Base-by-base conservation (phyloP, 75 land plant genomes). In the Cunninghamia lanceolata region DNA sequence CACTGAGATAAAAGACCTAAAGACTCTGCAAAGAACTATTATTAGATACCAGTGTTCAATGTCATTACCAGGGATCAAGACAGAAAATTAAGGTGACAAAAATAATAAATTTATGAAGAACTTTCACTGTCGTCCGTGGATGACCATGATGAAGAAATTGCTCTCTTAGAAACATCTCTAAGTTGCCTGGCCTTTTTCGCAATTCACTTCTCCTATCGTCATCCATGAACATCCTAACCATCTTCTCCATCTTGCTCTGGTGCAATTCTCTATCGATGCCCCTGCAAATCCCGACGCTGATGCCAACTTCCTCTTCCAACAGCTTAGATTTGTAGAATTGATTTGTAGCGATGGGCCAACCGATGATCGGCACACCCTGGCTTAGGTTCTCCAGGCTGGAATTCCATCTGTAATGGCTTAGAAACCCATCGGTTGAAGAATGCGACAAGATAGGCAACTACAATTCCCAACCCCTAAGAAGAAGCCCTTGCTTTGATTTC, bases 331-430 rank as follows among this genome's bases (percentile, higher is more conserved):
- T 93, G 82, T 2, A 54, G 40, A 84, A 89, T 36, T 88, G 85
- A 16, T 89, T 88, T 1, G 77, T 80, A 38, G 36, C 28, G 70
- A 86, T 53, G 25, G 90, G 90, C 90, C 90, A 89, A 2, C 52
- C 83, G 32, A 89, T 84, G 17, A 89, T 45, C 19, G 90, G 90
- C 76, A 87, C 90, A 16, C 90, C 90, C 14, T 4, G 10, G 56
- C 68, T 84, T 28, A 89, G n/a, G 86, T 84, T 87, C 83, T 89
- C 90, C 15, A 89, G 10, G 4, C 3, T 47, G 14, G 90, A 89
- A 39, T 89, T 89, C 90, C 90, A 89, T 42, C 90, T 88, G 53
- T 84, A 89, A 74, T 89, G 90, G 43, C 84, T 86, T 43, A 89
- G 9, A 39, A 89, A 89, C 35, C 63, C 88, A 1, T 86, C 88